phyloP scores from a whole-genome alignment of 805 yeast species.

The Metschnikowia colocasiae region DNA sequence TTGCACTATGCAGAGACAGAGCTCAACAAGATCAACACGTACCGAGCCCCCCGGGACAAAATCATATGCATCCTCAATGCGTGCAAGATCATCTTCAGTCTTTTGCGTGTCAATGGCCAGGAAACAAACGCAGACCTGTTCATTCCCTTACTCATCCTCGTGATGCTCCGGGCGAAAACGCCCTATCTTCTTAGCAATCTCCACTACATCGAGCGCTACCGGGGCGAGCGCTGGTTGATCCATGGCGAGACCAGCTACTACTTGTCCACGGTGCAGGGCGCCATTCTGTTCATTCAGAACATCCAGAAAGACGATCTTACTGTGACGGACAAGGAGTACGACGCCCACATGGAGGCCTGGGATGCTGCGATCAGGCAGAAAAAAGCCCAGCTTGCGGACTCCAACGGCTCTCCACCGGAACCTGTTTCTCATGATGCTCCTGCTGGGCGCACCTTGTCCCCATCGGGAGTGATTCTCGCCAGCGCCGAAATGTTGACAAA shows the following conservation, averaged over 20 bases:
- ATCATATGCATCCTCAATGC: slow-evolving; percentile 86
- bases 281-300: slow-evolving; percentile 71
- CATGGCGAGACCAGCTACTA: slow-evolving; percentile 90
- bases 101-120: slow-evolving; percentile 65
- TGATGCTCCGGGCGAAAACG: slow-evolving; percentile 68
- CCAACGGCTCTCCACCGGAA: background rate
- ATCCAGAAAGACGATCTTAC: slow-evolving; percentile 57
- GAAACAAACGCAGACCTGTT: slow-evolving; percentile 89
- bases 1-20: slow-evolving; percentile 65
- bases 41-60: slow-evolving; percentile 92
- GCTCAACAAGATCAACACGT: slow-evolving; percentile 70
- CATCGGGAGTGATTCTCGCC: slow-evolving; percentile 37
- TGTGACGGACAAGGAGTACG: slow-evolving; percentile 56
- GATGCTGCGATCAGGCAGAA: slow-evolving; percentile 29
- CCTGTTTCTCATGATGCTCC: too few species aligned
- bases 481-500: slow-evolving; percentile 52
- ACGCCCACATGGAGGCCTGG: slow-evolving; percentile 52
- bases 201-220: slow-evolving; percentile 78
- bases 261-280: slow-evolving; percentile 85
- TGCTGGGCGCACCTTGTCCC: slow-evolving; percentile 24
- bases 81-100: slow-evolving; percentile 88
- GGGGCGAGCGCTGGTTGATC: slow-evolving; percentile 66
- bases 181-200: slow-evolving; percentile 69
- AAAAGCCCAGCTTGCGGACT: background rate
- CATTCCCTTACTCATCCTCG: slow-evolving; percentile 81